Conservation (phyloP, 495 filamentous ascomycete genomes). For the Podospora tetraspora region DNA sequence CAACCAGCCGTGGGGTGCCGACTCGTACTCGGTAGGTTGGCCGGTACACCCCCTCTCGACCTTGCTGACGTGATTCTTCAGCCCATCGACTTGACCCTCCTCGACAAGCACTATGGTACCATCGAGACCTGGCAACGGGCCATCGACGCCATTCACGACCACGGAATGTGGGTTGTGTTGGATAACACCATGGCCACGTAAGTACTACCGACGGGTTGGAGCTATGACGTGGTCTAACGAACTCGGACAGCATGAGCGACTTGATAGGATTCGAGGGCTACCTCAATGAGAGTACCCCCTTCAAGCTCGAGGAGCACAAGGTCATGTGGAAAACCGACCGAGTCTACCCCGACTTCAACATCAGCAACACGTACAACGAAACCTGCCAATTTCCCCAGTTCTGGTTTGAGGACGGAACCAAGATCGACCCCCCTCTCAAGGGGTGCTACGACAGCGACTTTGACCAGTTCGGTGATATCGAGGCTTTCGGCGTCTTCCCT, state of each 20-base stretch:
- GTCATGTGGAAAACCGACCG: slow-evolving; percentile 54
- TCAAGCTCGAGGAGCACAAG: slow-evolving; percentile 51
- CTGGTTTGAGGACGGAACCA: slow-evolving; percentile 59
- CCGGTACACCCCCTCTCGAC: neutral
- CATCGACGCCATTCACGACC: slow-evolving; percentile 58
- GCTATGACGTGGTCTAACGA: slow-evolving; percentile 8
- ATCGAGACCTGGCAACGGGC: slow-evolving; percentile 59
- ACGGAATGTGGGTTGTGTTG: slow-evolving; percentile 66
- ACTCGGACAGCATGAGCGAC: slow-evolving; percentile 51
- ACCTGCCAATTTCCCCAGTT: slow-evolving; percentile 61
- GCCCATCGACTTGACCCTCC: slow-evolving; percentile 63
- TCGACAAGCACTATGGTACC: slow-evolving; percentile 64
- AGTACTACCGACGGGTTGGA: slow-evolving; percentile 1
- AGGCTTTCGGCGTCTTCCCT: slow-evolving; percentile 62
- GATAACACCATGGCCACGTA: slow-evolving; percentile 66
- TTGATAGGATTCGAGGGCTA: slow-evolving; percentile 52
- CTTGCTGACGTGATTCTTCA: slow-evolving; percentile 16
- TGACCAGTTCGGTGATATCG: slow-evolving; percentile 64
- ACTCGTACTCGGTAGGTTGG: slow-evolving; percentile 50
- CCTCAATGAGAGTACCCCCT: slow-evolving; percentile 59
- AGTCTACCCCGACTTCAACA: slow-evolving; percentile 59
- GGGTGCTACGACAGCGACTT: slow-evolving; percentile 69
- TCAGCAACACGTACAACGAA: slow-evolving; percentile 52
- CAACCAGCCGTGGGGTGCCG: slow-evolving; percentile 66
- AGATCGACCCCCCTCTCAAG: slow-evolving; percentile 44